phyloP scores from a whole-genome alignment of 768 basidiomycete species.

The Daedaleopsis sinensis region DNA sequence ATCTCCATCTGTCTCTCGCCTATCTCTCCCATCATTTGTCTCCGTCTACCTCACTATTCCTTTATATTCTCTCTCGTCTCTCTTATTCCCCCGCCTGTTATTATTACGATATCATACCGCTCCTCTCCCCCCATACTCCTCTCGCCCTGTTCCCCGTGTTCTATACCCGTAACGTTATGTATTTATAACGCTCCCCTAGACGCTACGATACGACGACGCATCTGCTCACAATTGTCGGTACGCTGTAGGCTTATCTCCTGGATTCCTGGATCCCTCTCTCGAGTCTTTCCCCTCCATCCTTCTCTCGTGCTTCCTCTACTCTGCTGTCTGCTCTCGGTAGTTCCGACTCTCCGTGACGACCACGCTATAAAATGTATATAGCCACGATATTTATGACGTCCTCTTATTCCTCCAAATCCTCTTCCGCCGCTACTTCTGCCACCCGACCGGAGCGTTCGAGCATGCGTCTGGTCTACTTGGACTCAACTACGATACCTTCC shows the following conservation, averaged over 20 bases:
- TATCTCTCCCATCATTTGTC: not conserved
- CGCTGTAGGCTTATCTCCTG: constrained; percentile 2
- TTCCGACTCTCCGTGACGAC: not conserved
- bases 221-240: not conserved
- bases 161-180: constrained; percentile 23
- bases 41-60: not conserved
- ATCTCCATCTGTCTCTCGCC: not conserved
- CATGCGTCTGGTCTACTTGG: not conserved
- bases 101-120: not conserved
- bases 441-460: not conserved
- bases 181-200: constrained; percentile 21
- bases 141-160: not conserved
- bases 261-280: not conserved
- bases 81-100: not conserved
- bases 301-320: not conserved
- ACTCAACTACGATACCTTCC: not conserved
- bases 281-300: too few species aligned
- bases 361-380: constrained; percentile 11
- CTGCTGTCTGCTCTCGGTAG: constrained; percentile 1
- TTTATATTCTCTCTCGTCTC: not conserved
- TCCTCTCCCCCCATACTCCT: not conserved
- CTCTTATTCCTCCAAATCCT: not conserved
- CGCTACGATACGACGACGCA: constrained; percentile 3
- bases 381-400: constrained; percentile 1
- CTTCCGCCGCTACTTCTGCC: not conserved